Conservation (phyloP, 805 yeast genomes). For the Metschnikowia amazonensis region DNA sequence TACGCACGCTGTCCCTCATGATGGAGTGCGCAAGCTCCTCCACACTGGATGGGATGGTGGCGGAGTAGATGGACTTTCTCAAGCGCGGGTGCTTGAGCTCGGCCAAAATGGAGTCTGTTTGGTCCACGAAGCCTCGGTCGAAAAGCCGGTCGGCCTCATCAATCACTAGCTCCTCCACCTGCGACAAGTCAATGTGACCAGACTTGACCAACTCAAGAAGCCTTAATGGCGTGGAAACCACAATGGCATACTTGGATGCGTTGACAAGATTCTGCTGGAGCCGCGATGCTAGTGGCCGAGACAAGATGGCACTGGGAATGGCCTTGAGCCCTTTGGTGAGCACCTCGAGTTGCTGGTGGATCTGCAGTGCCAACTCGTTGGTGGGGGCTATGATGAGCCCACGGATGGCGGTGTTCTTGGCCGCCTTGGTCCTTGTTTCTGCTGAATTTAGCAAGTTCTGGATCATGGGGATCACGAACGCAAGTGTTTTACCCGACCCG, state of each 20-base stretch:
- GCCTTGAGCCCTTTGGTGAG: slow-evolving; percentile 51
- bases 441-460: slow-evolving; percentile 40
- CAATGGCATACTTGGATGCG: slow-evolving; percentile 66
- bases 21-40: slow-evolving; percentile 83
- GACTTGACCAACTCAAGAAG: slow-evolving; percentile 72
- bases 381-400: slow-evolving; percentile 91
- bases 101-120: slow-evolving; percentile 79
- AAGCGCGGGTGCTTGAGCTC: slow-evolving; percentile 49
- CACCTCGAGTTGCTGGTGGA: slow-evolving; percentile 60
- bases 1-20: slow-evolving; percentile 81
- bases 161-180: slow-evolving; percentile 72
- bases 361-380: slow-evolving; percentile 88
- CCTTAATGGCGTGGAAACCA: slow-evolving; percentile 86
- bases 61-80: slow-evolving; percentile 82
- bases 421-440: slow-evolving; percentile 4
- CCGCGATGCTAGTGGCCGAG: slow-evolving; percentile 69
- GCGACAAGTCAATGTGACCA: slow-evolving; percentile 55
- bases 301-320: slow-evolving; percentile 59
- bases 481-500: slow-evolving; percentile 95
- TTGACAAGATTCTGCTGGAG: slow-evolving; percentile 57
- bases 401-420: slow-evolving; percentile 49
- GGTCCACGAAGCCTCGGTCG: slow-evolving; percentile 82
- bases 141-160: slow-evolving; percentile 96
- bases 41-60: slow-evolving; percentile 90
- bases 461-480: slow-evolving; percentile 79